Evolutionary conservation across 129 eudicot genomes (phyloP).

Genomic region (Smallanthus sonchifolius): DNA sequence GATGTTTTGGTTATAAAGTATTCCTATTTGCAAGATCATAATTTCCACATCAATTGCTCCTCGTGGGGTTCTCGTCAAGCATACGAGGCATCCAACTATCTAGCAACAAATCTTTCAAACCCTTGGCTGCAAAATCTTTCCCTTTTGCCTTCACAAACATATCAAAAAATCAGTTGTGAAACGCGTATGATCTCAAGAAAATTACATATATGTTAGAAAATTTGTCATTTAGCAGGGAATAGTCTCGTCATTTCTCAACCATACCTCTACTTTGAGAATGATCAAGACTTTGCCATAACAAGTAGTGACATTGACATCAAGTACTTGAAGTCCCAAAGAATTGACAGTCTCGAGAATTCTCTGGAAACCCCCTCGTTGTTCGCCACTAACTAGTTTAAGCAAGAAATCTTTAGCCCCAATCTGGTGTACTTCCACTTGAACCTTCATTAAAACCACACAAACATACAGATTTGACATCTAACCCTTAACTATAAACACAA

Average conservation of each 20-base stretch:
- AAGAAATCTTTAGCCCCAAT: constrained; percentile 45
- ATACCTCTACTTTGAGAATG: constrained; percentile 57
- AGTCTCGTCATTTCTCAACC: not conserved
- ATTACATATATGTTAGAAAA: not conserved
- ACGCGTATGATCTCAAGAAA: not conserved
- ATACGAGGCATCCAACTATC: constrained; percentile 14
- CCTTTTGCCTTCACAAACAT: constrained; percentile 35
- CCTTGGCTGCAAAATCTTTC: constrained; percentile 28
- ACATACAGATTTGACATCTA: not conserved
- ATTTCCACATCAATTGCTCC: not conserved
- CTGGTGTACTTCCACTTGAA: constrained; percentile 55
- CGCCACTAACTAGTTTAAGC: constrained; percentile 40
- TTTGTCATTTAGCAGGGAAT: not conserved
- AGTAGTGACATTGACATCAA: constrained; percentile 55
- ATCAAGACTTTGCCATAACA: constrained; percentile 50
- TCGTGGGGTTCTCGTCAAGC: not conserved
- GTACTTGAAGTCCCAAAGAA: constrained; percentile 54
- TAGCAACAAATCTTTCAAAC: constrained; percentile 46
- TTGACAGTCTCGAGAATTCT: constrained; percentile 56
- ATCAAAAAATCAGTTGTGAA: not conserved
- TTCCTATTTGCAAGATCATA: constrained; percentile 2
- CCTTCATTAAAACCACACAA: constrained; percentile 35
- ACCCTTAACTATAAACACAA: not conserved
- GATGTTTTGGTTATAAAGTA: not conserved
- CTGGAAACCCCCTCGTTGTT: constrained; percentile 44